Conservation (phyloP, 345 rosid genomes). For the Eutrema heterophyllum region DNA sequence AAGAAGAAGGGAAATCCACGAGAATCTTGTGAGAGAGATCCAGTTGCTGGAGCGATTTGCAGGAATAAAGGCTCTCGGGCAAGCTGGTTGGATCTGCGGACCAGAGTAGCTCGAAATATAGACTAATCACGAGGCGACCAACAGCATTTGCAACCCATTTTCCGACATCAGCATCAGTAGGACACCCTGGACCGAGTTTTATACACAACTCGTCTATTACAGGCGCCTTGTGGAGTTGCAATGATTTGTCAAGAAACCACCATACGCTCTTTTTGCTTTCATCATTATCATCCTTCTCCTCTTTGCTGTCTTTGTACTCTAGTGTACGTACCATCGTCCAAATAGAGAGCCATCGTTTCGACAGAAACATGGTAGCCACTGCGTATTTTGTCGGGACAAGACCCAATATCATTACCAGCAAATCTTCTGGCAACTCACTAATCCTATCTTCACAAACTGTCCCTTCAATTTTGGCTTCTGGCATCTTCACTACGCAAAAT, state of each 20-base stretch:
- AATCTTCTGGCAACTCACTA: not conserved
- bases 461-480: not conserved
- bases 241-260: not conserved
- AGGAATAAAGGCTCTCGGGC: not conserved
- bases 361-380: not conserved
- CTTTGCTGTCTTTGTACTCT: not conserved
- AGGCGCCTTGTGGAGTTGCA: not conserved
- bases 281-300: not conserved
- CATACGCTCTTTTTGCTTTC: not conserved
- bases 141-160: not conserved
- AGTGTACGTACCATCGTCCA: not conserved
- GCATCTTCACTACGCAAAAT: not conserved
- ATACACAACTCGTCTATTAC: not conserved
- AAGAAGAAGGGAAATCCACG: conserved; percentile 2
- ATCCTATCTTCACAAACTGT: not conserved
- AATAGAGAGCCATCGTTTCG: not conserved
- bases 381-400: not conserved
- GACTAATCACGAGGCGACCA: not conserved
- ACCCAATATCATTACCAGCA: not conserved
- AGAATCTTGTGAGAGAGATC: not conserved
- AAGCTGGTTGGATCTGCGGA: not conserved
- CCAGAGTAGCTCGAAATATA: not conserved
- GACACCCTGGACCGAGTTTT: not conserved
- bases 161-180: not conserved
- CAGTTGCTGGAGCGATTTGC: not conserved